Evolutionary conservation across 345 rosid genomes (phyloP).

Genomic region (Brassica incana): DNA sequence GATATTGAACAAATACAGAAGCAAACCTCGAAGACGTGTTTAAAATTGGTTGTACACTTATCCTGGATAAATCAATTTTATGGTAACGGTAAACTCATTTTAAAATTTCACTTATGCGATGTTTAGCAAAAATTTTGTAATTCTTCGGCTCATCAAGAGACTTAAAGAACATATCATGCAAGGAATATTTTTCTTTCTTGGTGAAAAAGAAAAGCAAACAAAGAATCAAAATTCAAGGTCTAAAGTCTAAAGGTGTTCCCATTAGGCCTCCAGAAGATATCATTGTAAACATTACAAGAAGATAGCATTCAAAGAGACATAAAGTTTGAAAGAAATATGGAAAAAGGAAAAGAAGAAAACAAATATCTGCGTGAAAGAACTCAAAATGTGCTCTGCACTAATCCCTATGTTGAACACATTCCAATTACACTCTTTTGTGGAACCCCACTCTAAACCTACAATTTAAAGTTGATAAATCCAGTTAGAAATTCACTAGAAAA

Average conservation of each 20-base stretch:
- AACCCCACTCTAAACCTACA: constrained; percentile 26
- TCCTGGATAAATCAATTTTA: not conserved
- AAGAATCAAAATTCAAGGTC: constrained; percentile 26
- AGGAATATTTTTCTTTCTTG: constrained; percentile 21
- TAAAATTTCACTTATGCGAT: not conserved
- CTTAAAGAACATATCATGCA: constrained; percentile 3
- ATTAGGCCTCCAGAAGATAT: not conserved
- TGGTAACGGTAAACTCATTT: not conserved
- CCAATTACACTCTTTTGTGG: constrained; percentile 14
- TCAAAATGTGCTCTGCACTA: constrained; percentile 33
- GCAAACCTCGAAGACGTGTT: not conserved
- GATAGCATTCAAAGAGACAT: constrained; percentile 40
- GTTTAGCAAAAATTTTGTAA: not conserved
- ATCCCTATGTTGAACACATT: constrained; percentile 40
- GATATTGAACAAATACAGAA: not conserved
- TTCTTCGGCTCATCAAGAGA: not conserved
- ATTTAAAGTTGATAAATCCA: not conserved
- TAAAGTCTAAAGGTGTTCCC: constrained; percentile 19
- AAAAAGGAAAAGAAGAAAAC: constrained; percentile 16
- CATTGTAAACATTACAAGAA: constrained; percentile 29
- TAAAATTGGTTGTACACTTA: not conserved
- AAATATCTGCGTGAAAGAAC: constrained; percentile 17
- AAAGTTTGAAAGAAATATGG: constrained; percentile 31
- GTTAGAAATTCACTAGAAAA: not conserved
- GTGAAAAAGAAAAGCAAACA: constrained; percentile 13